Conservation (phyloP, 2,329 filamentous ascomycete genomes). For the Penicillium sp. region DNA sequence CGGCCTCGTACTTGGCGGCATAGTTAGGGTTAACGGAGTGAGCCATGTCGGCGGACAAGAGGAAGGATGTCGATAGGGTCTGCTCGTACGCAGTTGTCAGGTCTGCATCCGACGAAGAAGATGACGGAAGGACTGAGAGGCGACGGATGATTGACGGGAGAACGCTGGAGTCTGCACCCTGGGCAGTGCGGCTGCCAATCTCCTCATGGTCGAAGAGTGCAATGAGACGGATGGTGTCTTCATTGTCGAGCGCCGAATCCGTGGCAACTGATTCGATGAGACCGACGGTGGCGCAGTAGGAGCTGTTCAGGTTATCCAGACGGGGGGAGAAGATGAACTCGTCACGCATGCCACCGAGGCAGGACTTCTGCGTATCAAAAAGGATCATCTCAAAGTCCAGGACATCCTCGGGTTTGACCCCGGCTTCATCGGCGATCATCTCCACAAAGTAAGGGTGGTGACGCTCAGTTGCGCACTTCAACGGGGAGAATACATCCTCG, state of each 20-base stretch:
- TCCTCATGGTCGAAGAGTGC: slow-evolving; percentile 98
- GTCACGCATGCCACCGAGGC: slow-evolving; percentile 81
- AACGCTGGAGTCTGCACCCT: slow-evolving; percentile 89
- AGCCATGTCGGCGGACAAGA: slow-evolving; percentile 96
- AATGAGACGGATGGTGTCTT: slow-evolving; percentile 80
- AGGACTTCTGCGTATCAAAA: slow-evolving; percentile 90
- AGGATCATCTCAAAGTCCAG: slow-evolving; percentile 95
- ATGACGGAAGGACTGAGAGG: slow-evolving; percentile 70
- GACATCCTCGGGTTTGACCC: slow-evolving; percentile 64
- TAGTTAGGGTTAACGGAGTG: slow-evolving; percentile 97
- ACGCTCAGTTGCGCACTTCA: slow-evolving; percentile 71
- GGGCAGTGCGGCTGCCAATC: slow-evolving; percentile 85
- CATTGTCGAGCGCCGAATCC: slow-evolving; percentile 63
- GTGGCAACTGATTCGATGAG: slow-evolving; percentile 72
- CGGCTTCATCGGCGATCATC: slow-evolving; percentile 74
- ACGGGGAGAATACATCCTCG: slow-evolving; percentile 62
- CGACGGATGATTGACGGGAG: slow-evolving; percentile 82
- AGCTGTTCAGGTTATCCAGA: slow-evolving; percentile 94
- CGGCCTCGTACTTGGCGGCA: slow-evolving; percentile 79
- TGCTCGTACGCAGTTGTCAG: slow-evolving; percentile 85
- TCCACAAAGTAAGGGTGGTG: slow-evolving; percentile 87
- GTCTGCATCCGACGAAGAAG: slow-evolving; percentile 55
- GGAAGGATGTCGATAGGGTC: slow-evolving; percentile 82
- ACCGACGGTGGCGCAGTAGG: slow-evolving; percentile 82
- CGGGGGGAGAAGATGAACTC: slow-evolving; percentile 96